Base-by-base conservation (phyloP, 176 grass and related monocot species). In the Dactylis glomerata region DNA sequence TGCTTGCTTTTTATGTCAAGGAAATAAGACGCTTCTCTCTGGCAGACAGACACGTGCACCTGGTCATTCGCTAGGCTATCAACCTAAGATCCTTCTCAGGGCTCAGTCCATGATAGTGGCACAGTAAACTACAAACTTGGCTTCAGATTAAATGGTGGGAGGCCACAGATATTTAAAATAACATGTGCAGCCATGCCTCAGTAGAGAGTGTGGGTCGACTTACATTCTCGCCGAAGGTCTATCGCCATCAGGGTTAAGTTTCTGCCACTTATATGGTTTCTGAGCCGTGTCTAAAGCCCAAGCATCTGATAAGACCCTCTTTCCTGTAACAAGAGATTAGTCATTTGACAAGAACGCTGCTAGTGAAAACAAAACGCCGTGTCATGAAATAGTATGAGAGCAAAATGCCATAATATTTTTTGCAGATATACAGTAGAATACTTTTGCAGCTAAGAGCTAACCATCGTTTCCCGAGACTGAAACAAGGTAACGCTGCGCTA, bases 211-310 rank as follows among this genome's bases (percentile, higher is more conserved):
- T 47, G 32, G 23, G 47, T 78, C 71, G 45, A 82, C 89, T 92
- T 83, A 99, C 96, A 99, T 99, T 86, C 96, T 93, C 17, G 89
- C 91, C 28, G 91, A 94, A 84, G 96, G 96, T 87, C 84, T 95
- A 88, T 99, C 93, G 0, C 96, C 96, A 51, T 99, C 93, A 87
- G 96, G 93, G 71, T 86, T 99, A 81, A 99, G 90, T 88, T 92
- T 99, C 88, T 99, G 96, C 96, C 96, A 99, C 79, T 94, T 92
- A 58, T 99, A 99, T 49, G 96, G 96, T 72, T 99, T 99, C 47
- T 99, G 93, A 68, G 96, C 93, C 20, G 96, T 99, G 82, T 99
- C 93, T 86, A 99, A 92, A 73, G 84, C 93, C 93, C 96, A 99
- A 78, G 91, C 86, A 99, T 99, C 96, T 76, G 96, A 99, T 17